These are phyloP conservation scores for Corymbia calophylla DNA, from an alignment of 441 rosid species.

Conservation along the genomic window DNA sequence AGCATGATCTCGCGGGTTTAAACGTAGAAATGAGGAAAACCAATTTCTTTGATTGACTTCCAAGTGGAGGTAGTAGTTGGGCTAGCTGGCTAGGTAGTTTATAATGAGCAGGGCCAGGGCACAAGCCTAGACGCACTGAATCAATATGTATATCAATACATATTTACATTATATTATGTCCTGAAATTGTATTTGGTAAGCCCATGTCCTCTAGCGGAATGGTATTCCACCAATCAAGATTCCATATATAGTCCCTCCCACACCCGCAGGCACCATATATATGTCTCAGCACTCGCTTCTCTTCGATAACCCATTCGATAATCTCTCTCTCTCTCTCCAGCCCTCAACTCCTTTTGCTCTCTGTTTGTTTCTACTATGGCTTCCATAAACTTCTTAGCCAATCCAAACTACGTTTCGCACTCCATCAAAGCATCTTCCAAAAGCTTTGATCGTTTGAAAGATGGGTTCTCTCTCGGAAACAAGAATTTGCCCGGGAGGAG, in stretches of 20 bases:
- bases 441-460: background rate
- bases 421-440: constrained; percentile 3
- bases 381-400: constrained; percentile 20
- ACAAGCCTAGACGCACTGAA: background rate
- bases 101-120: background rate
- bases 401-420: background rate
- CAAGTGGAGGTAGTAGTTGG: background rate
- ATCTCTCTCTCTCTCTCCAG: background rate
- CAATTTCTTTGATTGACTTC: background rate
- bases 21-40: background rate
- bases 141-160: background rate
- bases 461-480: background rate
- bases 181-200: background rate
- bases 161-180: background rate
- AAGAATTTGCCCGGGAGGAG: constrained; percentile 6
- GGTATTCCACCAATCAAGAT: constrained; percentile 34
- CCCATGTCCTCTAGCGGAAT: constrained; percentile 31
- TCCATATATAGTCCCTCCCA: background rate
- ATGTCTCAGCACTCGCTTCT: background rate
- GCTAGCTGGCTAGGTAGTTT: background rate
- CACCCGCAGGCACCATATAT: background rate
- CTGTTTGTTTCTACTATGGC: constrained; percentile 23
- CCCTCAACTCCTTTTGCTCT: background rate
- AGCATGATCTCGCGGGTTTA: background rate
- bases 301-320: background rate